These are phyloP conservation scores for Platismatia glauca DNA, from an alignment of 495 filamentous ascomycete species.

Conservation along the genomic window DNA sequence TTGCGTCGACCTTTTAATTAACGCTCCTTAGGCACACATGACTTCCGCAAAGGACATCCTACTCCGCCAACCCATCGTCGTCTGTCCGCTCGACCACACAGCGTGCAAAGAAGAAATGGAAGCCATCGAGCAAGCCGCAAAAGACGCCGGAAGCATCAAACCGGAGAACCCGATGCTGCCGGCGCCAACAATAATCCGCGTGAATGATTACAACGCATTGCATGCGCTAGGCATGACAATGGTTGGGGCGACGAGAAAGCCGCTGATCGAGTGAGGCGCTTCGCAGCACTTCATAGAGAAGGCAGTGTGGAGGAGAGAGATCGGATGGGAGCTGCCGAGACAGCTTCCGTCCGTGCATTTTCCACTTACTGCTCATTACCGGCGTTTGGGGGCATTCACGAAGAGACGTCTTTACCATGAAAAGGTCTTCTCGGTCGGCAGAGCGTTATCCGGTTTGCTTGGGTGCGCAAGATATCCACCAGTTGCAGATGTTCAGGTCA, in stretches of 20 bases:
- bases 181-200: conserved; percentile 67
- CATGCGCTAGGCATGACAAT: conserved; percentile 71
- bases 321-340: not conserved
- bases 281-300: not conserved
- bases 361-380: not conserved
- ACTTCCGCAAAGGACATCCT: conserved; percentile 84
- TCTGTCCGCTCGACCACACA: conserved; percentile 90
- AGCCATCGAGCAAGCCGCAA: conserved; percentile 88
- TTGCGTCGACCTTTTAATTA: not conserved
- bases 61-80: conserved; percentile 87
- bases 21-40: conserved; percentile 62
- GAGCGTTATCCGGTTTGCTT: conserved; percentile 3
- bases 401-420: conserved; percentile 2
- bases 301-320: not conserved
- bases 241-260: conserved; percentile 78
- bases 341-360: not conserved
- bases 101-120: conserved; percentile 98
- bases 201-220: conserved; percentile 67
- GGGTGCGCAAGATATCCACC: conserved; percentile 3
- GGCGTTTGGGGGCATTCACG: conserved; percentile 10
- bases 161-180: conserved; percentile 85
- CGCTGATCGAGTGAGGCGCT: conserved; percentile 69
- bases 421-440: not conserved
- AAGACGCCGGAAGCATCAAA: conserved; percentile 78
- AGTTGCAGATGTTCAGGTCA: not conserved